phyloP scores from a whole-genome alignment of 208 protist genomes.

The Wallacemonas rigidus region DNA sequence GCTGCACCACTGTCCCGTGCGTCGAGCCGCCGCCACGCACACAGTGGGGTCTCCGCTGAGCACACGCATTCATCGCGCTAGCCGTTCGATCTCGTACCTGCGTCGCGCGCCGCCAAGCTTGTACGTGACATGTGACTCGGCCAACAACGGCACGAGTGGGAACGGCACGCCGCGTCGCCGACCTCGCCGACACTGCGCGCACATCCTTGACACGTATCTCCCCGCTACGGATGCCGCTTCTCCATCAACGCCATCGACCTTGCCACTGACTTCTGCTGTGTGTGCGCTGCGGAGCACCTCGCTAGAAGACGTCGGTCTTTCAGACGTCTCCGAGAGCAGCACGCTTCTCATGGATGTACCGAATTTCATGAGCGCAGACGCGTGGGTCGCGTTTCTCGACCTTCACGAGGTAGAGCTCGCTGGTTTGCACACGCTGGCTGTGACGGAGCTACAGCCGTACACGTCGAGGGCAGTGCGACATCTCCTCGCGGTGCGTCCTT shows the following conservation, averaged over 20 bases:
- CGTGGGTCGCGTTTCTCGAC: slow-evolving; percentile 50
- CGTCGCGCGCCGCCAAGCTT: slow-evolving; percentile 64
- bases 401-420: slow-evolving; percentile 31
- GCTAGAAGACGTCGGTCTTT: slow-evolving; percentile 49
- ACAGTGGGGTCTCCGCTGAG: slow-evolving; percentile 12
- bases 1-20: neutral
- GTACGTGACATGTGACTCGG: slow-evolving; percentile 68
- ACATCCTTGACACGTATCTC: slow-evolving; percentile 45
- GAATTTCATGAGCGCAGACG: slow-evolving; percentile 27
- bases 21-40: neutral
- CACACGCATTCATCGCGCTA: slow-evolving; percentile 24
- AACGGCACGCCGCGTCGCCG: neutral
- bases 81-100: slow-evolving; percentile 43
- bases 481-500: slow-evolving; percentile 38
- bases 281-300: slow-evolving; percentile 64
- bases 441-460: slow-evolving; percentile 53
- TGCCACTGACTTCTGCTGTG: slow-evolving; percentile 51
- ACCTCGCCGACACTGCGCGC: slow-evolving; percentile 55
- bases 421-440: slow-evolving; percentile 47
- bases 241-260: slow-evolving; percentile 13
- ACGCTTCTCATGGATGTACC: slow-evolving; percentile 70
- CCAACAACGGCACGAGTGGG: slow-evolving; percentile 5
- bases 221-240: slow-evolving; percentile 13
- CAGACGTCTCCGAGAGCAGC: slow-evolving; percentile 22
- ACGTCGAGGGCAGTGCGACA: slow-evolving; percentile 35